These are phyloP conservation scores for Neofusicoccum kwambonambiense DNA, from an alignment of 2,329 filamentous ascomycete species.

Conservation along the genomic window DNA sequence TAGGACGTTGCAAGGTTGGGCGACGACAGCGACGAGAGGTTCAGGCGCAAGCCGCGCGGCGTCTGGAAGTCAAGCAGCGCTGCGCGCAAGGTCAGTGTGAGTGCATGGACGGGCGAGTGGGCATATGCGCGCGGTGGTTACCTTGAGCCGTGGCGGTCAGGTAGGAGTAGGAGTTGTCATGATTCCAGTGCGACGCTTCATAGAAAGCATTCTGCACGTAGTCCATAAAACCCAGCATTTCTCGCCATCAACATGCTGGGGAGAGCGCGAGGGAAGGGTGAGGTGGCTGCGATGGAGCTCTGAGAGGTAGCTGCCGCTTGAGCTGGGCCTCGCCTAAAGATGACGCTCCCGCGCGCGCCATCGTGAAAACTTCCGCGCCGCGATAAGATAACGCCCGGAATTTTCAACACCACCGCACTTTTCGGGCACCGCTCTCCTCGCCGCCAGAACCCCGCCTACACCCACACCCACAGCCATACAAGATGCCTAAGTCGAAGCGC, in stretches of 20 bases:
- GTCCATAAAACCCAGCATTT: conserved; percentile 96
- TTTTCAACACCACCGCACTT: conserved; percentile 17
- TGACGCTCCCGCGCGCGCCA: conserved; percentile 9
- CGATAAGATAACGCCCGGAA: conserved; percentile 15
- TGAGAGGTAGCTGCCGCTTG: not conserved
- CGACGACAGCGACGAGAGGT: conserved; percentile 86
- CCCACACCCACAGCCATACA: conserved; percentile 27
- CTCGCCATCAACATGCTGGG: conserved; percentile 15
- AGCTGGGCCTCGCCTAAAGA: conserved; percentile 10
- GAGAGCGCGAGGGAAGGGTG: not conserved
- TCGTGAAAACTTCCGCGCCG: conserved; percentile 18
- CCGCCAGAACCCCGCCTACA: conserved; percentile 15
- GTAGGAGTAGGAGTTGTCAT: conserved; percentile 86
- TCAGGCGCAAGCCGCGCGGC: conserved; percentile 78
- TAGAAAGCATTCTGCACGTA: conserved; percentile 92
- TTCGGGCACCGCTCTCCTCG: not conserved
- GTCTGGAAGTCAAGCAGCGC: conserved; percentile 86
- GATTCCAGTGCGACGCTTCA: conserved; percentile 81
- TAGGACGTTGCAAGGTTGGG: conserved; percentile 95
- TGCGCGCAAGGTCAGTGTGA: conserved; percentile 34
- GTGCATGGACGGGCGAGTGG: conserved; percentile 1
- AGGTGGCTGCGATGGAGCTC: conserved; percentile 6
- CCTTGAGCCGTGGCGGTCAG: conserved; percentile 81
- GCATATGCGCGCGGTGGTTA: conserved; percentile 38
- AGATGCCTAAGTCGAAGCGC: conserved; percentile 96